Percentiles rank a stretch among this genome's conserved stretches.
These are phyloP conservation scores for Blakeslea trispora DNA, from an alignment of 371 early-diverging fungal genomes.

Conservation along the genomic window DNA sequence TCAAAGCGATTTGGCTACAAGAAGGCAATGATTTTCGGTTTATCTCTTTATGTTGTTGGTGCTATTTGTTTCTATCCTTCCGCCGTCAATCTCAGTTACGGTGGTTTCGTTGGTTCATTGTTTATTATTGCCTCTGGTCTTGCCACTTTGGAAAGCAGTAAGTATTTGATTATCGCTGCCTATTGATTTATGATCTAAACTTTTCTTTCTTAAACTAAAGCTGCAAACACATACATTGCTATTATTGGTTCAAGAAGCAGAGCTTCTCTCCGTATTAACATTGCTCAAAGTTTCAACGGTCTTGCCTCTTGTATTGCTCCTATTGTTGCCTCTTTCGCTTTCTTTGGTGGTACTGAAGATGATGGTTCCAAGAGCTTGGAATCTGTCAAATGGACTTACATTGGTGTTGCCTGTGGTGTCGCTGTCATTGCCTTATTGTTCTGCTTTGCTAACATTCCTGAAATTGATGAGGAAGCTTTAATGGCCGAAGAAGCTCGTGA, in stretches of 20 bases:
- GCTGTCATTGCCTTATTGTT: slow-evolving; percentile 40
- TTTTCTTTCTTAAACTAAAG: not conserved
- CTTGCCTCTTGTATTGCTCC: slow-evolving; percentile 49
- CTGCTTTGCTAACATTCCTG: slow-evolving; percentile 46
- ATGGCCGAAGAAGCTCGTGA: slow-evolving; percentile 94
- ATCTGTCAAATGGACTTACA: slow-evolving; percentile 50
- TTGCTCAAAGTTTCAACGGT: slow-evolving; percentile 52
- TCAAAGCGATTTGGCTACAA: slow-evolving; percentile 48
- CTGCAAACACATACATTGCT: slow-evolving; percentile 48
- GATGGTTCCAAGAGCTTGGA: slow-evolving; percentile 23
- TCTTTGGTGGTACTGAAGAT: slow-evolving; percentile 43
- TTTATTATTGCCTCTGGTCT: slow-evolving; percentile 54
- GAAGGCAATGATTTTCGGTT: slow-evolving; percentile 42
- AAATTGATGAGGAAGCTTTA: slow-evolving; percentile 45
- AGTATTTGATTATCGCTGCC: slow-evolving; percentile 2
- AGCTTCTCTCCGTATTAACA: slow-evolving; percentile 45
- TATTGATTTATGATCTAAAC: slow-evolving; percentile 1
- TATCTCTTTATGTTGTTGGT: slow-evolving; percentile 47
- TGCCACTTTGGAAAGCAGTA: slow-evolving; percentile 51
- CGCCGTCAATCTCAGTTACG: slow-evolving; percentile 34
- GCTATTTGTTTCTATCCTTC: slow-evolving; percentile 52
- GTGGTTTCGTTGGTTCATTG: slow-evolving; percentile 48
- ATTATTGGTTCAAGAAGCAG: slow-evolving; percentile 40
- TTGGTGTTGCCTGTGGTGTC: slow-evolving; percentile 50
- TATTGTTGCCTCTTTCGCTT: slow-evolving; percentile 49